These are phyloP conservation scores for Xylariales sp. DNA, from an alignment of 2,329 filamentous ascomycete genomes.

Conservation along the genomic window DNA sequence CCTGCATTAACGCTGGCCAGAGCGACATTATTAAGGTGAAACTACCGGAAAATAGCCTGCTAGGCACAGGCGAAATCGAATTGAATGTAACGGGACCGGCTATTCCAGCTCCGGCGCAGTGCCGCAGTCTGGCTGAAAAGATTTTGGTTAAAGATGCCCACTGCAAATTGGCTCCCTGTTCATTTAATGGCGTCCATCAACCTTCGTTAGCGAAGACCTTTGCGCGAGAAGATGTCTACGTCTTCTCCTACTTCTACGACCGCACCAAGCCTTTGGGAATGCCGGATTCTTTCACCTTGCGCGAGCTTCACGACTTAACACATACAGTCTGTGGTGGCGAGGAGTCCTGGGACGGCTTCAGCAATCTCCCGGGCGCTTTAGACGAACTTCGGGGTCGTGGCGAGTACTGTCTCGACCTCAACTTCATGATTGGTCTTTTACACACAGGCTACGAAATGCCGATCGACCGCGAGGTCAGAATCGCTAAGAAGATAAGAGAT, in stretches of 20 bases:
- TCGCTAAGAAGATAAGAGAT: slow-evolving; percentile 97
- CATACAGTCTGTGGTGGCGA: slow-evolving; percentile 86
- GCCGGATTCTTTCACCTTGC: slow-evolving; percentile 95
- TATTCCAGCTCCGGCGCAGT: slow-evolving; percentile 82
- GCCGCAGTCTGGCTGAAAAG: slow-evolving; percentile 88
- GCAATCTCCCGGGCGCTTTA: slow-evolving; percentile 78
- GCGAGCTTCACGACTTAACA: slow-evolving; percentile 88
- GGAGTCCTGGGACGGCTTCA: slow-evolving; percentile 82
- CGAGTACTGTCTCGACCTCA: slow-evolving; percentile 93
- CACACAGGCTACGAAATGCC: slow-evolving; percentile 99
- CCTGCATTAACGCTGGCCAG: slow-evolving; percentile 84
- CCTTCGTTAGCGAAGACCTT: slow-evolving; percentile 94
- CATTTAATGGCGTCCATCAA: slow-evolving; percentile 97
- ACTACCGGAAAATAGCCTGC: slow-evolving; percentile 72
- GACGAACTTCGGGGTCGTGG: slow-evolving; percentile 84
- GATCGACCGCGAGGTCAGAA: slow-evolving; percentile 93
- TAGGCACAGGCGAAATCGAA: slow-evolving; percentile 69
- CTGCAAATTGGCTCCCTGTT: slow-evolving; percentile 90
- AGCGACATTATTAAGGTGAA: slow-evolving; percentile 78
- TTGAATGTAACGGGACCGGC: slow-evolving; percentile 91
- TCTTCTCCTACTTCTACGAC: slow-evolving; percentile 98
- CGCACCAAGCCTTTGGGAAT: slow-evolving; percentile 93
- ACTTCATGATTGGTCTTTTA: slow-evolving; percentile 92
- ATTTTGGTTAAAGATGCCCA: slow-evolving; percentile 87
- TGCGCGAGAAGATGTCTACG: slow-evolving; percentile 88